Conservation (phyloP, 306 rosid species). For the Quercus mongolica region DNA sequence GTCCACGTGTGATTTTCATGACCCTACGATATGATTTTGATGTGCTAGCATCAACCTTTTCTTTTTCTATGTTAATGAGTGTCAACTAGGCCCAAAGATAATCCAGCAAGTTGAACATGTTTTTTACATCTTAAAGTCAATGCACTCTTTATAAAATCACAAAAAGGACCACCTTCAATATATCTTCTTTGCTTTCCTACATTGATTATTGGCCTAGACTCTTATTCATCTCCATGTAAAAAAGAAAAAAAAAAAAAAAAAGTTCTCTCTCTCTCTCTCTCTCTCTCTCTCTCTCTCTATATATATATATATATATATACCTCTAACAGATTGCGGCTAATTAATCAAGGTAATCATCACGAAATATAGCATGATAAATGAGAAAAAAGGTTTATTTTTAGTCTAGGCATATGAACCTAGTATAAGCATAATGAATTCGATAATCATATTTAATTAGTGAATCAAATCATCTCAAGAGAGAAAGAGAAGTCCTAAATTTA, state of each 20-base stretch:
- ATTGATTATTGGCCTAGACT: slow-evolving; percentile 33
- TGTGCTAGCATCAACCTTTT: slow-evolving; percentile 35
- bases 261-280: too few relatives aligned
- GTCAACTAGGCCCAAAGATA: slow-evolving; percentile 55
- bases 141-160: slow-evolving; percentile 39
- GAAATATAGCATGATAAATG: neutral
- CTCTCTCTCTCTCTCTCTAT: neutral
- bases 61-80: slow-evolving; percentile 42
- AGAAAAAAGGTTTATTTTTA: neutral
- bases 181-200: slow-evolving; percentile 29
- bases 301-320: neutral
- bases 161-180: slow-evolving; percentile 27
- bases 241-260: neutral
- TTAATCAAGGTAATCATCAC: slow-evolving; percentile 7
- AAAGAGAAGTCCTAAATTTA: slow-evolving; percentile 18
- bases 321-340: slow-evolving; percentile 12
- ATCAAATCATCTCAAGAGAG: neutral
- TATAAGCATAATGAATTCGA: slow-evolving; percentile 3
- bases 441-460: neutral
- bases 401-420: neutral
- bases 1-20: slow-evolving; percentile 70
- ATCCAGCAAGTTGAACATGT: slow-evolving; percentile 35
- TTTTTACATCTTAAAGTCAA: slow-evolving; percentile 55
- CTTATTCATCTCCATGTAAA: slow-evolving; percentile 25
- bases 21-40: slow-evolving; percentile 58